phyloP scores from a whole-genome alignment of 495 filamentous ascomycete species.

The Penicillium herquei region DNA sequence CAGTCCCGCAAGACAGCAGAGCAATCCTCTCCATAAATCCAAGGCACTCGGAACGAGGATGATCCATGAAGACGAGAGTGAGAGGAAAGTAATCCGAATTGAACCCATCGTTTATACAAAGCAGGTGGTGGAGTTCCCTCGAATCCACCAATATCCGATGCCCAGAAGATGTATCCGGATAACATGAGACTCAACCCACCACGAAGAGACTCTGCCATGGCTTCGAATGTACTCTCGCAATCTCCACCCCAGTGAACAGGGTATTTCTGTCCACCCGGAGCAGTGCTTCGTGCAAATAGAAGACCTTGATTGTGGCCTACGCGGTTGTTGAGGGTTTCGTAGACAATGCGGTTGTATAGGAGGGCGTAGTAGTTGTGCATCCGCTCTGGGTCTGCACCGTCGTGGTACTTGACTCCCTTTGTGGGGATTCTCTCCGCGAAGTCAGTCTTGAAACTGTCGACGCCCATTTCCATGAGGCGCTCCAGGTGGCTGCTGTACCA shows the following conservation, averaged over 20 bases:
- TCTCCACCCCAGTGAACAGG: conserved; percentile 68
- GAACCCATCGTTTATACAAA: conserved; percentile 76
- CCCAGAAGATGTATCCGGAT: conserved; percentile 68
- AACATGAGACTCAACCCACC: conserved; percentile 67
- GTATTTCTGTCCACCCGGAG: conserved; percentile 66
- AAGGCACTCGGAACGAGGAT: conserved; percentile 69
- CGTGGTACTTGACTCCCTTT: conserved; percentile 58
- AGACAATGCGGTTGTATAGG: conserved; percentile 69
- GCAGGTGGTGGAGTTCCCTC: conserved; percentile 65
- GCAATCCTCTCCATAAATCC: conserved; percentile 66
- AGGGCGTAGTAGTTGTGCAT: conserved; percentile 79
- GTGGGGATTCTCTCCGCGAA: conserved; percentile 70
- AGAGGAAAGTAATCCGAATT: conserved; percentile 65
- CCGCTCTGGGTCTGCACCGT: conserved; percentile 53
- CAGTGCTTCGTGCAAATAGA: conserved; percentile 65
- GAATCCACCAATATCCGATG: conserved; percentile 70
- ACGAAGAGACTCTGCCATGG: conserved; percentile 70
- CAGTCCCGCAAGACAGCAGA: conserved; percentile 56
- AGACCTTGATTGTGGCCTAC: conserved; percentile 59
- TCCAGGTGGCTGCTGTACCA: conserved; percentile 62
- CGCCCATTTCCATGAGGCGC: conserved; percentile 60
- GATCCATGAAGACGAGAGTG: conserved; percentile 66
- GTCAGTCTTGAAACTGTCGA: conserved; percentile 73
- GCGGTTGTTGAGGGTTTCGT: conserved; percentile 58
- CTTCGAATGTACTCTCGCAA: conserved; percentile 69